A percentile compares a stretch with the other conserved stretches of the same genome.
phyloP scores from a whole-genome alignment of 176 grass and related monocot species.

The Lolium perenne region DNA sequence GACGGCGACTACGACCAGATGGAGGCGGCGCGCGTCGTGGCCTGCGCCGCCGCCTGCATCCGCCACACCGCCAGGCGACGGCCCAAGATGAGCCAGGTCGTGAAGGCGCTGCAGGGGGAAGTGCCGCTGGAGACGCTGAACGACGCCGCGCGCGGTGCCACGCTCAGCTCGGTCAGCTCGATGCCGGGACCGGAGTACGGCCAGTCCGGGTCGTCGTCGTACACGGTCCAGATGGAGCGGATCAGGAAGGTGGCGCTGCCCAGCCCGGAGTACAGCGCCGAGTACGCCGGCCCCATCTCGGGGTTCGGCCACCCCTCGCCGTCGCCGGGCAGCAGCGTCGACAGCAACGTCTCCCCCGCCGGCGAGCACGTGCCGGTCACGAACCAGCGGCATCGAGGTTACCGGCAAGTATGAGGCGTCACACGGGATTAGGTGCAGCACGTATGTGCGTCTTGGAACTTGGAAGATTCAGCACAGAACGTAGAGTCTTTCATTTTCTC shows the following conservation, averaged over 20 bases:
- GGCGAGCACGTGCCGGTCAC: not conserved
- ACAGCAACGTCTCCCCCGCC: not conserved
- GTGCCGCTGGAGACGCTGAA: slow-evolving; percentile 57
- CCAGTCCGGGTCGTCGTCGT: slow-evolving; percentile 31
- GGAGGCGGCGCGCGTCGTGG: slow-evolving; percentile 55
- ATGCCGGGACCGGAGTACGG: slow-evolving; percentile 35
- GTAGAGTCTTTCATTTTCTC: not conserved
- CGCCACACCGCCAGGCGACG: slow-evolving; percentile 59
- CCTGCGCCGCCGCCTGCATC: slow-evolving; percentile 55
- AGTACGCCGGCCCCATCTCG: slow-evolving; percentile 29
- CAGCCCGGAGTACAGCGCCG: slow-evolving; percentile 51
- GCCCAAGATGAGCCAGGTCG: slow-evolving; percentile 73
- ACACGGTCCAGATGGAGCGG: slow-evolving; percentile 49
- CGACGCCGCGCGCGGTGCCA: slow-evolving; percentile 40
- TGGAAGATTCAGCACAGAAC: not conserved
- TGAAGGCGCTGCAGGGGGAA: slow-evolving; percentile 48
- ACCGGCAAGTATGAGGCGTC: not conserved
- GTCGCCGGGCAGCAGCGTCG: slow-evolving; percentile 30
- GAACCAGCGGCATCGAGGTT: slow-evolving; percentile 20
- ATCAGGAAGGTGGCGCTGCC: slow-evolving; percentile 33
- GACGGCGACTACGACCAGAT: slow-evolving; percentile 46
- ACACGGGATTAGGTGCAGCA: not conserved
- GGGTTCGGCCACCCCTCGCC: slow-evolving; percentile 31
- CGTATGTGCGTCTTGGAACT: not conserved
- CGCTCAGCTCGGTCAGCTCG: slow-evolving; percentile 15